These are phyloP conservation scores for Eimeria zaria DNA, from an alignment of 169 alveolate genomes.

Conservation along the genomic window DNA sequence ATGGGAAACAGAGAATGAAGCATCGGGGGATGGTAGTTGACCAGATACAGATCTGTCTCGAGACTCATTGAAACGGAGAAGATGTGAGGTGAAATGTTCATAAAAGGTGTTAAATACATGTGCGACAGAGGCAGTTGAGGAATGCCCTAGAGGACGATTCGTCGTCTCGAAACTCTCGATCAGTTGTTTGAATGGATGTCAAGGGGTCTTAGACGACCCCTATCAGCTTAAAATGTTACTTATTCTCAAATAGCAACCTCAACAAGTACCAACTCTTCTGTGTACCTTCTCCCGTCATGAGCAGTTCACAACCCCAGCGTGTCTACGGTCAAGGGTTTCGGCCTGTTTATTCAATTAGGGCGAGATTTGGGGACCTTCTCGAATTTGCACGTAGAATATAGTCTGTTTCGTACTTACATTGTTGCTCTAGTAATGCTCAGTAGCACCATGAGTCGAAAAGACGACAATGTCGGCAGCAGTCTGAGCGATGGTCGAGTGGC, in stretches of 20 bases:
- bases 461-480: conserved; percentile 12
- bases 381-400: not conserved
- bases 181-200: not conserved
- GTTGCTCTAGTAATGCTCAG: not conserved
- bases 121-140: not conserved
- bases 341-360: not conserved
- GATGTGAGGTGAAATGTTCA: not conserved
- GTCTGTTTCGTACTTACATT: not conserved
- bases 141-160: not conserved
- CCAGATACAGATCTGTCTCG: not conserved
- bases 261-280: not conserved
- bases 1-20: not conserved
- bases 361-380: not conserved
- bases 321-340: not conserved
- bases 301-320: not conserved
- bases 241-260: not conserved
- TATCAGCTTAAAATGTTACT: not conserved
- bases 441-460: not conserved
- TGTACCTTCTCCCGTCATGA: not conserved
- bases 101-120: too few relatives aligned
- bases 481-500: conserved; percentile 29
- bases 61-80: not conserved
- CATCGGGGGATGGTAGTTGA: not conserved
- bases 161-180: not conserved
- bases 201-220: not conserved